Evolutionary conservation across 345 rosid species (phyloP).

Genomic region (Eutrema japonicum): DNA sequence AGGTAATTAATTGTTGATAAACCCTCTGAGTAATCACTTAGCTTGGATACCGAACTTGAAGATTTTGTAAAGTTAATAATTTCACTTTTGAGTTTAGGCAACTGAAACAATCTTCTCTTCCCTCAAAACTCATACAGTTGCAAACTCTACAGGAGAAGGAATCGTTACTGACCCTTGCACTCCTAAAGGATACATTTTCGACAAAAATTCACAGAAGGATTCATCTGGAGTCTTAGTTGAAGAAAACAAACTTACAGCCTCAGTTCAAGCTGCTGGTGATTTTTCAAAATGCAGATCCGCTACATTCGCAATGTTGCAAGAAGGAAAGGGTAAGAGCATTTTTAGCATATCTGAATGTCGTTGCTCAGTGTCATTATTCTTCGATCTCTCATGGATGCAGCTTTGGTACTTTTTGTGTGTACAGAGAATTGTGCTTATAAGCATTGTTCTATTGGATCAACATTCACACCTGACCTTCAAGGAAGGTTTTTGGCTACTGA

Average conservation of each 20-base stretch:
- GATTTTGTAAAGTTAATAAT: not conserved
- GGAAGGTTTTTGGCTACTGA: slow-evolving; percentile 85
- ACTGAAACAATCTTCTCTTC: not conserved
- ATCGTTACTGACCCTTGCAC: slow-evolving; percentile 71
- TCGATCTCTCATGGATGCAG: slow-evolving; percentile 4
- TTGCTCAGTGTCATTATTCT: not conserved
- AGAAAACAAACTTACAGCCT: slow-evolving; percentile 40
- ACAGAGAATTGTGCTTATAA: slow-evolving; percentile 68
- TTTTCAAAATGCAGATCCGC: slow-evolving; percentile 85
- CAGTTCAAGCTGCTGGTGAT: slow-evolving; percentile 67
- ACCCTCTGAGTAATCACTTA: not conserved
- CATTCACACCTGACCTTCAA: slow-evolving; percentile 74
- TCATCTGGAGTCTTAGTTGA: too few relatives aligned
- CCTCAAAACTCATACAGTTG: not conserved
- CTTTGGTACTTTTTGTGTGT: slow-evolving; percentile 18
- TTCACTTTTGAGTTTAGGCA: not conserved
- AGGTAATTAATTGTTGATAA: slow-evolving; percentile 45
- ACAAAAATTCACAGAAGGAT: slow-evolving; percentile 39
- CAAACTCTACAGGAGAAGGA: slow-evolving; percentile 41
- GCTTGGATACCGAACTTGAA: not conserved
- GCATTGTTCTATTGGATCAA: slow-evolving; percentile 73
- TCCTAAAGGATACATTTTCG: slow-evolving; percentile 72
- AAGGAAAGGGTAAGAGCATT: slow-evolving; percentile 66
- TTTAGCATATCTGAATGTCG: not conserved
- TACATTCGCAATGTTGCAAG: slow-evolving; percentile 61